Conservation (phyloP, 805 yeast genomes). For the Kodamaea kakaduensis region DNA sequence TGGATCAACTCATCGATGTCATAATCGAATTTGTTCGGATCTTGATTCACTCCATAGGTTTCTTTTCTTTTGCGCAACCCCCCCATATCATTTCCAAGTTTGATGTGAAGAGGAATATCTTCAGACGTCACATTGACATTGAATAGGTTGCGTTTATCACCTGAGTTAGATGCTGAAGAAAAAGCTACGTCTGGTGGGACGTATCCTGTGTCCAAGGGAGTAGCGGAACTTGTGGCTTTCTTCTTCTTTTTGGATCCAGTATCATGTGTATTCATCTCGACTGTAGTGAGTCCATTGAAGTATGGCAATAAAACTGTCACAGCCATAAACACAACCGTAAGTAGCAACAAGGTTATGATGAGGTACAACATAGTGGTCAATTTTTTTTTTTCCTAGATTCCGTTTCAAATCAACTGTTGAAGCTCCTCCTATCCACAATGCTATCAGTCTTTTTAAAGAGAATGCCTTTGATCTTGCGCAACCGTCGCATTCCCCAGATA, state of each 20-base stretch:
- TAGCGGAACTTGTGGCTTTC: slow-evolving; percentile 4
- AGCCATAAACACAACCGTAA: slow-evolving; percentile 41
- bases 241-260: slow-evolving; percentile 7
- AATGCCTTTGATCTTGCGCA: too few species aligned
- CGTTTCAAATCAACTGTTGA: too few species aligned
- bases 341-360: slow-evolving; percentile 32
- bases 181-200: slow-evolving; percentile 34
- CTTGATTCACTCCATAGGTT: slow-evolving; percentile 30
- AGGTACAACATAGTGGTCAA: slow-evolving; percentile 23
- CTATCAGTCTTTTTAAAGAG: too few species aligned
- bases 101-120: slow-evolving; percentile 32
- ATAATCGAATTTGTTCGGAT: slow-evolving; percentile 42
- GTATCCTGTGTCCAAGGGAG: slow-evolving; percentile 26
- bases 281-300: slow-evolving; percentile 46
- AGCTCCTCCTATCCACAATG: too few species aligned
- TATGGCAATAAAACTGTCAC: slow-evolving; percentile 45
- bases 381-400: slow-evolving; percentile 1
- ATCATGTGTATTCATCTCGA: slow-evolving; percentile 26
- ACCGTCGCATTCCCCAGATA: too few species aligned
- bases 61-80: slow-evolving; percentile 29
- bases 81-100: slow-evolving; percentile 6
- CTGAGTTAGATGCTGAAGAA: slow-evolving; percentile 19
- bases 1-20: slow-evolving; percentile 41
- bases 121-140: slow-evolving; percentile 27
- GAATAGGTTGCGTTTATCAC: slow-evolving; percentile 20